phyloP scores from a whole-genome alignment of 106 monocot genomes.

The Phalaenopsis equestris region DNA sequence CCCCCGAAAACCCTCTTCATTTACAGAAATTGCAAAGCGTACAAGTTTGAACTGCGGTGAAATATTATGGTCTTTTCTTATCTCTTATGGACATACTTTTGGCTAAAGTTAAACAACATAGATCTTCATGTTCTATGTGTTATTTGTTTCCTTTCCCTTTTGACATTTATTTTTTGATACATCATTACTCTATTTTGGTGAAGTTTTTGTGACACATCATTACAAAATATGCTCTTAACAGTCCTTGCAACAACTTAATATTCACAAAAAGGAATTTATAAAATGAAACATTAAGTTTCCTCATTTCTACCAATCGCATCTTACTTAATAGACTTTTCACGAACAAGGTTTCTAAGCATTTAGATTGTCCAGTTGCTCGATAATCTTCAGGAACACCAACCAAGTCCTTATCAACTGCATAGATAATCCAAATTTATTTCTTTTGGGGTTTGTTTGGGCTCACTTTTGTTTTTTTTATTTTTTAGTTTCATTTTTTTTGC shows the following conservation, averaged over 20 bases:
- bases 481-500: too few species aligned
- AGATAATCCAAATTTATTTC: background rate
- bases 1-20: too few species aligned
- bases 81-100: background rate
- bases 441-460: background rate
- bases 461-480: too few species aligned
- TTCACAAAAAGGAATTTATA: background rate
- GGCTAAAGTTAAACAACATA: background rate
- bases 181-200: background rate
- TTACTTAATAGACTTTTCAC: background rate
- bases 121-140: background rate
- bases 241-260: background rate
- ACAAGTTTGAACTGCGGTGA: too few species aligned
- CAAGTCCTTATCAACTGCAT: background rate
- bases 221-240: background rate
- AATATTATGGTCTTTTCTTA: background rate
- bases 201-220: background rate
- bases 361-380: background rate
- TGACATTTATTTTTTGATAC: background rate
- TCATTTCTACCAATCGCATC: background rate
- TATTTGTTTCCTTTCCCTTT: background rate
- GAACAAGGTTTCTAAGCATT: background rate
- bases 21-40: too few species aligned
- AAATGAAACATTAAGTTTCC: background rate
- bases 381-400: background rate